Percentiles rank a stretch among this genome's conserved stretches.
Evolutionary conservation across 768 basidiomycete species (phyloP).

Genomic region (Pisolithus albus): DNA sequence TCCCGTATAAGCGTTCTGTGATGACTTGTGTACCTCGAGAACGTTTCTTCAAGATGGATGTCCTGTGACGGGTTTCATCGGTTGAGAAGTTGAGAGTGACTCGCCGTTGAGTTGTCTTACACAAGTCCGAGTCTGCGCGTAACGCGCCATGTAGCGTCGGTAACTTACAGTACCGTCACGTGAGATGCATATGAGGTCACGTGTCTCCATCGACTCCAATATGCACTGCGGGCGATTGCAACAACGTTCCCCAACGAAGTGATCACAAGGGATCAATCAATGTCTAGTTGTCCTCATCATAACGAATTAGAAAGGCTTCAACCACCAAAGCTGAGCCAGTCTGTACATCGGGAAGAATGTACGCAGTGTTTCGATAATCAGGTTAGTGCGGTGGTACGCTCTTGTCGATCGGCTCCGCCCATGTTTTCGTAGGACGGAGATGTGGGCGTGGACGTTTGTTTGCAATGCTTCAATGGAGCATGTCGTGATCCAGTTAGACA

Average conservation of each 20-base stretch:
- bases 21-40: constrained; percentile 12
- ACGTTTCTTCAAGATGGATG: constrained; percentile 18
- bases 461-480: constrained; percentile 91
- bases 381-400: constrained; percentile 34
- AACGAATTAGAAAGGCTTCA: constrained; percentile 41
- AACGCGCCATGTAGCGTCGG: too few relatives aligned
- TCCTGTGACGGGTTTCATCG: constrained; percentile 6
- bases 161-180: too few relatives aligned
- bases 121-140: too few relatives aligned
- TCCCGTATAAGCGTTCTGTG: constrained; percentile 20
- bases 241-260: background rate
- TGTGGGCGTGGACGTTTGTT: constrained; percentile 81
- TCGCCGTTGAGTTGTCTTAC: too few relatives aligned
- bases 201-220: too few relatives aligned
- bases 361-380: constrained; percentile 97
- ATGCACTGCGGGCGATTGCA: too few relatives aligned
- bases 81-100: background rate
- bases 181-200: too few relatives aligned
- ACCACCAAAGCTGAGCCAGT: constrained; percentile 58
- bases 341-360: constrained; percentile 88
- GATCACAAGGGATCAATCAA: constrained; percentile 6
- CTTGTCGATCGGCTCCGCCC: background rate
- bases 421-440: constrained; percentile 50
- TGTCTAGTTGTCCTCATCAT: constrained; percentile 46
- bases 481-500: constrained; percentile 58